These are phyloP conservation scores for Cercospora citrullina DNA, from an alignment of 2,329 filamentous ascomycete species.

Conservation along the genomic window DNA sequence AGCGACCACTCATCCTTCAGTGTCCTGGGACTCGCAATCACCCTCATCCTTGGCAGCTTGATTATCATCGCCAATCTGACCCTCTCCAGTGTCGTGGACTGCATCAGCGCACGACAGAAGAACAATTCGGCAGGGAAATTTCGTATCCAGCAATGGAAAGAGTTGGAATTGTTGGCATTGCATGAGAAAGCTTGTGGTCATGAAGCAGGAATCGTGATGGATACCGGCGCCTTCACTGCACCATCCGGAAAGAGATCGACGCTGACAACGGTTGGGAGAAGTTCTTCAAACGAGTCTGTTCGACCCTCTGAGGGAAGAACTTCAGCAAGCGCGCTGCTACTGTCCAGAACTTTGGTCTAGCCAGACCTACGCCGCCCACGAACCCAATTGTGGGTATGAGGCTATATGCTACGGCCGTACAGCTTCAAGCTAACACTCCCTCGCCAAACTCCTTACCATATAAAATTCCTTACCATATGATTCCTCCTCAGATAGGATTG, in stretches of 20 bases:
- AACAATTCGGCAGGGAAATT: not conserved
- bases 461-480: not conserved
- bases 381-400: not conserved
- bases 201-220: not conserved
- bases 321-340: not conserved
- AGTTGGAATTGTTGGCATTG: not conserved
- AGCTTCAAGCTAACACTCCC: not conserved
- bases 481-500: no score
- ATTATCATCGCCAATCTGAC: not conserved
- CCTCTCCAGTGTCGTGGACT: not conserved
- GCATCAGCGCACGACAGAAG: not conserved
- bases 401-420: not conserved
- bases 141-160: not conserved
- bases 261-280: not conserved
- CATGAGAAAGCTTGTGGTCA: not conserved
- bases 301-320: not conserved
- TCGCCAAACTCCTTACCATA: not conserved
- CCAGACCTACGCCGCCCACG: not conserved
- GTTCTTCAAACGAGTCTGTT: not conserved
- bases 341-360: not conserved
- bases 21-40: not conserved
- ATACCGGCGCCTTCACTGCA: not conserved
- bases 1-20: not conserved
- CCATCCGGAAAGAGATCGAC: not conserved
- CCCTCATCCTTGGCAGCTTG: not conserved